A percentile compares a stretch with the other conserved stretches of the same genome.
Evolutionary conservation across 495 filamentous ascomycete species (phyloP).

Genomic region (Trichoderma erinaceum): DNA sequence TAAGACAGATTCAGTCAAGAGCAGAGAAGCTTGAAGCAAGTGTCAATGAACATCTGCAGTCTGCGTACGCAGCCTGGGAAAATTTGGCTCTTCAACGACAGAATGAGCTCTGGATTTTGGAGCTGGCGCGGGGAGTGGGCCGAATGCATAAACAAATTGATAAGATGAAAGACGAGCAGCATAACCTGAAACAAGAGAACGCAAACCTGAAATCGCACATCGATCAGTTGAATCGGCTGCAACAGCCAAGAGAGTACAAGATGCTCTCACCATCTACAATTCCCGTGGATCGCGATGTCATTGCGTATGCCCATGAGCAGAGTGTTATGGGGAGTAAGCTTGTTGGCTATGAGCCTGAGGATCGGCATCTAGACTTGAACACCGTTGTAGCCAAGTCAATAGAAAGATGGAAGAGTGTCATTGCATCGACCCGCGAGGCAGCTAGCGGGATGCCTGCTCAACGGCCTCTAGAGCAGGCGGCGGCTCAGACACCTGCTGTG

Average conservation of each 20-base stretch:
- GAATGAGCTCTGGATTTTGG: slow-evolving; percentile 68
- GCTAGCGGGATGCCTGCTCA: slow-evolving; percentile 32
- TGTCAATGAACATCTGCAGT: slow-evolving; percentile 59
- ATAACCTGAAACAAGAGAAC: slow-evolving; percentile 61
- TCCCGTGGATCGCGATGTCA: slow-evolving; percentile 43
- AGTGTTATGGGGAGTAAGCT: slow-evolving; percentile 20
- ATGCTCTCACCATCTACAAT: slow-evolving; percentile 58
- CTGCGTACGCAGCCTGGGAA: slow-evolving; percentile 67
- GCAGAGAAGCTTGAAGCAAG: slow-evolving; percentile 52
- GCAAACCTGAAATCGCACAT: slow-evolving; percentile 64
- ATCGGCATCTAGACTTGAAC: slow-evolving; percentile 41
- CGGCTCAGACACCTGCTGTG: slow-evolving; percentile 16
- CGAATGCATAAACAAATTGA: slow-evolving; percentile 62
- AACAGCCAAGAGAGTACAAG: slow-evolving; percentile 67
- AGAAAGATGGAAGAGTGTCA: slow-evolving; percentile 47
- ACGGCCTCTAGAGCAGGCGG: slow-evolving; percentile 25
- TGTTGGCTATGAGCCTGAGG: slow-evolving; percentile 36
- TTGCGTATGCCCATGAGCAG: slow-evolving; percentile 32
- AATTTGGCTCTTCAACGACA: slow-evolving; percentile 48
- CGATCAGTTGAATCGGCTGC: slow-evolving; percentile 58
- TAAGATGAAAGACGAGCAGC: slow-evolving; percentile 54
- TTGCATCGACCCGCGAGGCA: slow-evolving; percentile 33
- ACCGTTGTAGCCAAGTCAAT: slow-evolving; percentile 42
- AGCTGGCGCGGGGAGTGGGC: slow-evolving; percentile 65
- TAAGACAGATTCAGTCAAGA: slow-evolving; percentile 33